phyloP scores from a whole-genome alignment of 75 land plant genomes.

The Ceratopteris richardii region DNA sequence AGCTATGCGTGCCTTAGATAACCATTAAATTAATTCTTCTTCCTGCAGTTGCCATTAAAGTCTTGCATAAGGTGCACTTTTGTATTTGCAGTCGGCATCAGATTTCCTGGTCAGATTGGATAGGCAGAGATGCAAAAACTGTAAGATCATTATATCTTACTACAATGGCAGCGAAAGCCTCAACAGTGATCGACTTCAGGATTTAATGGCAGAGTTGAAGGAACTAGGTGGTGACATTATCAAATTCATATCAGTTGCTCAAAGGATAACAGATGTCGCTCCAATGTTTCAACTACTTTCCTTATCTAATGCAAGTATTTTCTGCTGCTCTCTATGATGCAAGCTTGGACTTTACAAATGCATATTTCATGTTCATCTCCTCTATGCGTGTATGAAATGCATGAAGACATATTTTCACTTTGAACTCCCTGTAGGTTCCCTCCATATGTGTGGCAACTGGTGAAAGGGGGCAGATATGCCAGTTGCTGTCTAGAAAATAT shows the following conservation, averaged over 20 bases:
- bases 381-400: not conserved
- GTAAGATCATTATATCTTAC: slow-evolving; percentile 57
- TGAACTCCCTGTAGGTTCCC: not conserved
- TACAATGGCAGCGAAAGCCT: slow-evolving; percentile 40
- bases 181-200: slow-evolving; percentile 38
- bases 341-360: not conserved
- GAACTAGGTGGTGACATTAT: slow-evolving; percentile 66
- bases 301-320: slow-evolving; percentile 16
- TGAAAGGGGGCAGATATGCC: slow-evolving; percentile 68
- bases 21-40: no score
- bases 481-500: slow-evolving; percentile 72
- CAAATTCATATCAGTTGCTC: slow-evolving; percentile 41
- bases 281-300: slow-evolving; percentile 27
- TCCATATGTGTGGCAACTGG: slow-evolving; percentile 75
- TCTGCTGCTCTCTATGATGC: not conserved
- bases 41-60: no score
- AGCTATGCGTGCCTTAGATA: no score
- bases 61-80: not conserved
- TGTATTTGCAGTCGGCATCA: slow-evolving; percentile 11
- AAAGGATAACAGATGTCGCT: slow-evolving; percentile 32
- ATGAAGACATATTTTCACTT: not conserved
- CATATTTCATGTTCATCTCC: not conserved
- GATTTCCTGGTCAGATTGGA: not conserved
- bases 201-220: slow-evolving; percentile 35
- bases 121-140: not conserved